Base-by-base conservation (phyloP, 2,329 filamentous ascomycete species). In the Harringtonia aguacate region DNA sequence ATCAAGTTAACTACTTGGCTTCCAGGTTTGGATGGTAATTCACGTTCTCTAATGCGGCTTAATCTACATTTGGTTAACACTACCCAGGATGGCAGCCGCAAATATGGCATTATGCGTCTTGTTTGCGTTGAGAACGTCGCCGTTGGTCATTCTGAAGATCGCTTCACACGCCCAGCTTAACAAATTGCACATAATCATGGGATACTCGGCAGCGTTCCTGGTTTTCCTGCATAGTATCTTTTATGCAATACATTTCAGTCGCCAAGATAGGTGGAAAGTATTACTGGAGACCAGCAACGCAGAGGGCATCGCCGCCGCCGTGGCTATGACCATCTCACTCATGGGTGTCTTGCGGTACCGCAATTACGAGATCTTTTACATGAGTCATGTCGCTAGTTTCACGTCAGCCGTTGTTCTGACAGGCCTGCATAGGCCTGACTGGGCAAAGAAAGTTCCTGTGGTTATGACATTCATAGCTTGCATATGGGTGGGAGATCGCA, bases 121-220 rank as follows among this genome's bases (percentile, higher is more conserved):
- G 36, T 58, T 80, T 15, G 64, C 67, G 1, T 60, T 78, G 35
- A 77, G 76, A 49, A 77, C 77, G 51, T 77, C 74, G 0, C 76
- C 74, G 0, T 54, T 79, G 15, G 68, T 67, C 0, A 65, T 68
- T 46, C 51, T 79, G 4, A 69, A 68, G 1, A 59, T 65, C 2
- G 71, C 69, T 51, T 77, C 73, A 6, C 75, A 79, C 34, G 17
- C 27, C n/a, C 22, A 41, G 12, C 35, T 42, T 15, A 28, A 27
- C 15, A 27, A 2, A 3, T 21, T 41, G 12, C 39, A 41, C 9
- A 4, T 4, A 13, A 24, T 35, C 21, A 14, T 28, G 3, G 39
- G 30, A 4, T 41, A 41, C 13, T 24, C 14, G 3, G 15, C 21
- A 14, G 39, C 30, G 18, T 4, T 41, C 15, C 30, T 41, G 2